A percentile compares a stretch with the other conserved stretches of the same genome.
Evolutionary conservation across 345 rosid genomes (phyloP).

Genomic region (Conringia planisiliqua): DNA sequence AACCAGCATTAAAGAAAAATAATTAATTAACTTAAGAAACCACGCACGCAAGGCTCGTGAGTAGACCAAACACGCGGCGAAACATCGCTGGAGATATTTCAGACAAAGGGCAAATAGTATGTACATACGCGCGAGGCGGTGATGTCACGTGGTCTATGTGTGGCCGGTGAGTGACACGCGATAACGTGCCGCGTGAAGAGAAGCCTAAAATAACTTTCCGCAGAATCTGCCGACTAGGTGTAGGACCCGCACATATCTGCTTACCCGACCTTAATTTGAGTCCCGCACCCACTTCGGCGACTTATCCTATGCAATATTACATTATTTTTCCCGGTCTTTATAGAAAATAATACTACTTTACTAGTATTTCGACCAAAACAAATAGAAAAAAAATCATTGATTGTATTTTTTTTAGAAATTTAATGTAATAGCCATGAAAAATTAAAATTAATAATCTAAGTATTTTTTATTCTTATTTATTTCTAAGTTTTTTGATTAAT

Average conservation of each 20-base stretch:
- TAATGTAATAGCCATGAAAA: too few species aligned
- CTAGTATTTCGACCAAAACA: too few species aligned
- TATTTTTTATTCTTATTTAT: too few species aligned
- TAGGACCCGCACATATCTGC: constrained; percentile 21
- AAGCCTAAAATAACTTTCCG: neutral
- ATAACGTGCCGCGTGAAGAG: neutral
- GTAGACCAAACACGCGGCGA: constrained; percentile 16
- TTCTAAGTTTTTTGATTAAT: too few species aligned
- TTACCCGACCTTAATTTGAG: constrained; percentile 21
- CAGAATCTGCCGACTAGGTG: constrained; percentile 20
- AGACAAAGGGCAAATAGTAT: neutral
- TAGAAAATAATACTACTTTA: neutral
- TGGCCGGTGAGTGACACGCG: constrained; percentile 6
- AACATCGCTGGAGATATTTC: neutral
- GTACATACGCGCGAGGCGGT: neutral
- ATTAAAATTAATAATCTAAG: too few species aligned
- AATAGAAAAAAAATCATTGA: too few species aligned
- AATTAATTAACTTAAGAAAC: neutral
- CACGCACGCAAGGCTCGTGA: constrained; percentile 16
- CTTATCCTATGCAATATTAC: neutral
- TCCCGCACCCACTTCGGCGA: constrained; percentile 20
- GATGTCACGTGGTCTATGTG: constrained; percentile 9
- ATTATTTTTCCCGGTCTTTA: neutral
- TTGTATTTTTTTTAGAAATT: too few species aligned
- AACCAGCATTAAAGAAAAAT: too few species aligned